Evolutionary conservation across 495 filamentous ascomycete genomes (phyloP).

Genomic region (Penicillium salamii): DNA sequence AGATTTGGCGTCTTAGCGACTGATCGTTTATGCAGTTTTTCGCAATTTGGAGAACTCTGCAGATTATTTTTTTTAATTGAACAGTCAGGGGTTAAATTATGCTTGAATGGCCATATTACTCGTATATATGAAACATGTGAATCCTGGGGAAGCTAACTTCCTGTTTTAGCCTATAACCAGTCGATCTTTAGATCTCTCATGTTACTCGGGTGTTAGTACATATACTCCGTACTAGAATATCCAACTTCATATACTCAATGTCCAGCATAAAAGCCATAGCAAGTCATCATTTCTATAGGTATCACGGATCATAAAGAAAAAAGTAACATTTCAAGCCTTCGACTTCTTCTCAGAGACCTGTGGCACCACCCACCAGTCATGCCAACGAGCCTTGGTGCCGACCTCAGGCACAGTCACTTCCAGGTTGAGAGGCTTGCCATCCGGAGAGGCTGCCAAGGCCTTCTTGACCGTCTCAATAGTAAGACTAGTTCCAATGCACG

Average conservation of each 20-base stretch:
- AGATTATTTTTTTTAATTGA: too few relatives aligned
- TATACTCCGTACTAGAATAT: too few relatives aligned
- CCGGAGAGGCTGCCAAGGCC: conserved; percentile 19
- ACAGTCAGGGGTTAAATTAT: too few relatives aligned
- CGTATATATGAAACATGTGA: too few relatives aligned
- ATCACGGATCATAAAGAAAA: conserved; percentile 7
- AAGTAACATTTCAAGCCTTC: conserved; percentile 1
- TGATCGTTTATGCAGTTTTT: too few relatives aligned
- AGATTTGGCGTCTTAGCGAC: too few relatives aligned
- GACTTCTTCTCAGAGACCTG: conserved; percentile 43
- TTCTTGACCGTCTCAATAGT: conserved; percentile 57
- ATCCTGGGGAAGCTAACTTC: too few relatives aligned
- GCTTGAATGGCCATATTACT: too few relatives aligned
- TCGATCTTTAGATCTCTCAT: too few relatives aligned
- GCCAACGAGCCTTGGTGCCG: conserved; percentile 53
- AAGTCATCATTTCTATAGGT: conserved; percentile 6
- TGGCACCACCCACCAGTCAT: conserved; percentile 79
- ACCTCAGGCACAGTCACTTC: conserved; percentile 53
- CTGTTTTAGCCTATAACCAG: not conserved
- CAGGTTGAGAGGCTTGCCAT: conserved; percentile 24
- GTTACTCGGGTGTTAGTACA: too few relatives aligned
- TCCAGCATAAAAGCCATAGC: not conserved
- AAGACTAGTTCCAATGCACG: conserved; percentile 65
- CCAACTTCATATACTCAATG: not conserved
- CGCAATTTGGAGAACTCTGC: too few relatives aligned